Conservation (phyloP, 345 rosid species). For the Syzygium oleosum region DNA sequence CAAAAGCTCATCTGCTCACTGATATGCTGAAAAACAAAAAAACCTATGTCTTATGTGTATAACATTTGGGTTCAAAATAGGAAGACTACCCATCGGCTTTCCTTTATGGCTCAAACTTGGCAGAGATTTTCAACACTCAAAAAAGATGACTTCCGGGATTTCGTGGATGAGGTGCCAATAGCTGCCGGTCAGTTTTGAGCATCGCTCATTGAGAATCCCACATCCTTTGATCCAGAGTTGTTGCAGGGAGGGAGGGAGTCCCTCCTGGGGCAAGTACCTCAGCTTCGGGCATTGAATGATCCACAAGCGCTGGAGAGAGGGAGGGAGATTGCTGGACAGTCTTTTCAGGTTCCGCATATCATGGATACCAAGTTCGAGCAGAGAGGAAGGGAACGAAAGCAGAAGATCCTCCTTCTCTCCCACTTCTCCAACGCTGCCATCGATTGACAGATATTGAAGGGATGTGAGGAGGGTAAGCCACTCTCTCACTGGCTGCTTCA, state of each 20-base stretch:
- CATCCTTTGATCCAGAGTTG: fast-evolving
- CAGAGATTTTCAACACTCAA: too few relatives aligned
- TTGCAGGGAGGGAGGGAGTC: neutral
- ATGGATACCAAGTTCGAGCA: neutral
- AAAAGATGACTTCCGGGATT: too few relatives aligned
- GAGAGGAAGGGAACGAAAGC: neutral
- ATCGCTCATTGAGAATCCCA: neutral
- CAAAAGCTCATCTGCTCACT: too few relatives aligned
- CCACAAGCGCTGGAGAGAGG: neutral
- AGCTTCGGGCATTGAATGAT: too few relatives aligned
- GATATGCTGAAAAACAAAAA: too few relatives aligned
- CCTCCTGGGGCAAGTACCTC: neutral
- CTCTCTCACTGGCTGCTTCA: neutral
- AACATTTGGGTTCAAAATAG: too few relatives aligned
- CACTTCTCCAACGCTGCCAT: neutral
- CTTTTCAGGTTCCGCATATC: neutral
- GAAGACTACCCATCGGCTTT: too few relatives aligned
- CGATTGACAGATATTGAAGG: neutral
- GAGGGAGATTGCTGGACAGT: neutral
- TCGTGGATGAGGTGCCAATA: neutral
- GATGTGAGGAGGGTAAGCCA: neutral
- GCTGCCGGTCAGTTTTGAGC: neutral
- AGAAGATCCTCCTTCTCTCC: neutral
- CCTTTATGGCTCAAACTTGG: too few relatives aligned
- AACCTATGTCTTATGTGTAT: too few relatives aligned